phyloP scores from a whole-genome alignment of 495 filamentous ascomycete genomes.

The Hyaloscypha variabilis region DNA sequence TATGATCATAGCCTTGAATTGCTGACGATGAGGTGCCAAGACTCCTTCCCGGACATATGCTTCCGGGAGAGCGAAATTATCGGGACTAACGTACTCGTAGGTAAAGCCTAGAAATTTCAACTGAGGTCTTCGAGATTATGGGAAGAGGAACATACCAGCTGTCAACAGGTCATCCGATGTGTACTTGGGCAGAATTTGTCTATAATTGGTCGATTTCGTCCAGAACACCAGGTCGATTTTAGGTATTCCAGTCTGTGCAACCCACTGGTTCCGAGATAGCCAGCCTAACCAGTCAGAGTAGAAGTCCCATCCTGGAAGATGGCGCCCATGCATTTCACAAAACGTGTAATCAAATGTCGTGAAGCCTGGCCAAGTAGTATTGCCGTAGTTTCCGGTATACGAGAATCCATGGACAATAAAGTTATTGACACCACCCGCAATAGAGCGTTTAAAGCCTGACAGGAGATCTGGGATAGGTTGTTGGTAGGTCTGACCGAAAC shows the following conservation, averaged over 20 bases:
- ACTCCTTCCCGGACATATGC: slow-evolving; percentile 38
- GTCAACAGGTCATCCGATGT: slow-evolving; percentile 16
- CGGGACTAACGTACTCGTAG: slow-evolving; percentile 51
- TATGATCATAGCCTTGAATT: slow-evolving; percentile 49
- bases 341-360: slow-evolving; percentile 48
- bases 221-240: slow-evolving; percentile 48
- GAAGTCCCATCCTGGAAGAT: slow-evolving; percentile 48
- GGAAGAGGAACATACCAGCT: slow-evolving; percentile 22
- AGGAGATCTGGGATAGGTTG: slow-evolving; percentile 35
- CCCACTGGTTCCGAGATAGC: slow-evolving; percentile 40
- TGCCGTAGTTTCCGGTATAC: slow-evolving; percentile 13
- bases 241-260: slow-evolving; percentile 43
- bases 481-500: slow-evolving; percentile 34
- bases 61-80: slow-evolving; percentile 44
- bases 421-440: slow-evolving; percentile 44
- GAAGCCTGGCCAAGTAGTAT: slow-evolving; percentile 46
- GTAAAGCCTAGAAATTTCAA: slow-evolving; percentile 40
- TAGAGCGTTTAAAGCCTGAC: slow-evolving; percentile 35
- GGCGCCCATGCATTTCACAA: slow-evolving; percentile 44
- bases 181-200: slow-evolving; percentile 20
- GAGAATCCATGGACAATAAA: neutral
- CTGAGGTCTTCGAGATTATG: neutral
- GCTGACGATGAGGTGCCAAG: slow-evolving; percentile 43
- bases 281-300: slow-evolving; percentile 44
- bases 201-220: slow-evolving; percentile 23